These are phyloP conservation scores for Fusarium xylarioides DNA, from an alignment of 2,329 filamentous ascomycete genomes.

Conservation along the genomic window DNA sequence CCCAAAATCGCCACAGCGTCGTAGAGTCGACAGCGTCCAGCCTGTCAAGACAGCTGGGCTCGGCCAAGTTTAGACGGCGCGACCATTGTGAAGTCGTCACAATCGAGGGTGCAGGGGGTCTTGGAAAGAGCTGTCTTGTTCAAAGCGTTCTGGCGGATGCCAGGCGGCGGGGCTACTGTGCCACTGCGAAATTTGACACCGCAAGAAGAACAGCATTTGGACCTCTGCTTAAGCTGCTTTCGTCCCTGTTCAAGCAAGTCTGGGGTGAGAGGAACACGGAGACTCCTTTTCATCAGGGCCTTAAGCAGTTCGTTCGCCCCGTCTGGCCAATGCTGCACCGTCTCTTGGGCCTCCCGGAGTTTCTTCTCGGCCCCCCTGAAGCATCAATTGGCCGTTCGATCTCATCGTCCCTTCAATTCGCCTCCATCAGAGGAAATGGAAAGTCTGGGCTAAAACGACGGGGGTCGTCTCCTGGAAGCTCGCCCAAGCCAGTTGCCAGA, in stretches of 20 bases:
- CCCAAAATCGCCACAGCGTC: slow-evolving; percentile 52
- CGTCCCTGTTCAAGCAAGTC: slow-evolving; percentile 72
- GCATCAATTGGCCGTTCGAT: slow-evolving; percentile 47
- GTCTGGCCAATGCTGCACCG: slow-evolving; percentile 72
- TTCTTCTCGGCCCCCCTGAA: slow-evolving; percentile 66
- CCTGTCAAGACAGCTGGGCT: slow-evolving; percentile 63
- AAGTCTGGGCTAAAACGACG: slow-evolving; percentile 53
- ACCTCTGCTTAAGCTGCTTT: slow-evolving; percentile 70
- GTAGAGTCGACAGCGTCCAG: slow-evolving; percentile 59
- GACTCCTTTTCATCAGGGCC: slow-evolving; percentile 67
- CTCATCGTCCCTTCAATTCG: slow-evolving; percentile 49
- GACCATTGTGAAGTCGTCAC: slow-evolving; percentile 72
- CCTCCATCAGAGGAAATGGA: slow-evolving; percentile 43
- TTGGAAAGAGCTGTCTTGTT: slow-evolving; percentile 73
- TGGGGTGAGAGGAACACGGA: slow-evolving; percentile 74
- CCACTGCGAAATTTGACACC: slow-evolving; percentile 72
- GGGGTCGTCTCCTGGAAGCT: slow-evolving; percentile 60
- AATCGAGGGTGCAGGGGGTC: slow-evolving; percentile 68
- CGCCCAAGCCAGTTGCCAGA: slow-evolving; percentile 49
- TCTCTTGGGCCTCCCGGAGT: slow-evolving; percentile 72
- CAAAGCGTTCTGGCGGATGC: slow-evolving; percentile 70
- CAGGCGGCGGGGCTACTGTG: slow-evolving; percentile 69
- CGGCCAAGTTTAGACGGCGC: slow-evolving; percentile 66
- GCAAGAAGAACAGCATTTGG: slow-evolving; percentile 69
- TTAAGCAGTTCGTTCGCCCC: slow-evolving; percentile 70